Conservation (phyloP, 2,329 filamentous ascomycete species). For the Acrocalymma vagum region DNA sequence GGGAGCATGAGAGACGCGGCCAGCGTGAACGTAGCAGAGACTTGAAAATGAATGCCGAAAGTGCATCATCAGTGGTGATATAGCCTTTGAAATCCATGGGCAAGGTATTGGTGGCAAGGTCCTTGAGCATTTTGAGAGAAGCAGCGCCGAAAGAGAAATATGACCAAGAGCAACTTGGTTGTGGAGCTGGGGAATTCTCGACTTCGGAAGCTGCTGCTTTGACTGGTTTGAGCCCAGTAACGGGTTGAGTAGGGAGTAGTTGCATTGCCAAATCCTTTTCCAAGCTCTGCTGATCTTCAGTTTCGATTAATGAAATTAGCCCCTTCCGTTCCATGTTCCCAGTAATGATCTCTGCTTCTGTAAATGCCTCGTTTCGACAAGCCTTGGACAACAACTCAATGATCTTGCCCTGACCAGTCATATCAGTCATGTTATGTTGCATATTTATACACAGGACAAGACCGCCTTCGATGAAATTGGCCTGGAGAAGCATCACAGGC, state of each 20-base stretch:
- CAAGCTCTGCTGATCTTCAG: slow-evolving; percentile 44
- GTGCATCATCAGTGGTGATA: slow-evolving; percentile 63
- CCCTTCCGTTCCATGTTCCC: slow-evolving; percentile 54
- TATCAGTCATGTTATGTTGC: slow-evolving; percentile 62
- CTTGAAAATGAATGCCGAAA: slow-evolving; percentile 63
- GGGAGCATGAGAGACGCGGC: slow-evolving; percentile 33
- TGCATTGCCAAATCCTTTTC: slow-evolving; percentile 48
- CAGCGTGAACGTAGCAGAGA: slow-evolving; percentile 53
- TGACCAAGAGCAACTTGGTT: slow-evolving; percentile 51
- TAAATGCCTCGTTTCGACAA: slow-evolving; percentile 56
- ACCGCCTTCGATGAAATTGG: slow-evolving; percentile 59
- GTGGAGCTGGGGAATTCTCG: neutral
- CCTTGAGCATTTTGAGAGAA: slow-evolving; percentile 54
- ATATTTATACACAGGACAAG: slow-evolving; percentile 59
- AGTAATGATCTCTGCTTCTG: slow-evolving; percentile 50
- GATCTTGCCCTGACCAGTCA: slow-evolving; percentile 58
- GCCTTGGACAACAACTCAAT: slow-evolving; percentile 60
- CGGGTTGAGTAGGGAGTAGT: slow-evolving; percentile 26
- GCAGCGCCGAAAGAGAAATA: slow-evolving; percentile 55
- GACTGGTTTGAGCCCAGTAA: neutral
- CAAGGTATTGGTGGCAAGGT: slow-evolving; percentile 35
- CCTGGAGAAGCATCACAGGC: slow-evolving; percentile 58
- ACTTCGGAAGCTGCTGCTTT: neutral
- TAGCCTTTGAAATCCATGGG: slow-evolving; percentile 34
- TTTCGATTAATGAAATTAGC: slow-evolving; percentile 50